phyloP scores from a whole-genome alignment of 331 rosid species.

The Quercus phellos region DNA sequence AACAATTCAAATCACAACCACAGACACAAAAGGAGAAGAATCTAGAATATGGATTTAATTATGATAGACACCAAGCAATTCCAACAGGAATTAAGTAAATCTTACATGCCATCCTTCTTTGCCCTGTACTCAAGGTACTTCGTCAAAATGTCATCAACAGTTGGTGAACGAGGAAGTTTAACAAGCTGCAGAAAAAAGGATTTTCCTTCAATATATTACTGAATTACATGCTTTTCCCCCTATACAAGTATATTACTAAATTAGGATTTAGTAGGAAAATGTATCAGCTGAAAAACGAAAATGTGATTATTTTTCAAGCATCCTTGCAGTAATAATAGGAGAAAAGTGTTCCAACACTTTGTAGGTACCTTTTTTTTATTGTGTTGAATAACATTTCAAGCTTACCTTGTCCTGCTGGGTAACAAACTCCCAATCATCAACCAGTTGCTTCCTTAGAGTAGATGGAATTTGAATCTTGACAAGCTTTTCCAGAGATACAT shows the following conservation, averaged over 20 bases:
- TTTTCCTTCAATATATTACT: constrained; percentile 8
- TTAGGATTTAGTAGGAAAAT: not conserved
- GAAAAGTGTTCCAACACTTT: constrained; percentile 14
- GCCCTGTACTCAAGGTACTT: constrained; percentile 83
- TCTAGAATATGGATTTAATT: constrained; percentile 8
- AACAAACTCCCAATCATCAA: constrained; percentile 88
- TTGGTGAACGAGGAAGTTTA: constrained; percentile 92
- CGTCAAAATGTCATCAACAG: constrained; percentile 82
- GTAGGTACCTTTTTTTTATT: not conserved
- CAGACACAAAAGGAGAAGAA: constrained; percentile 18
- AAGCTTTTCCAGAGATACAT: constrained; percentile 59
- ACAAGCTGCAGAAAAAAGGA: constrained; percentile 60
- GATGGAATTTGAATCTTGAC: constrained; percentile 93
- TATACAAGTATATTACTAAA: constrained; percentile 5
- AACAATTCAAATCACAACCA: not conserved
- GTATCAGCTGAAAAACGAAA: too few species aligned
- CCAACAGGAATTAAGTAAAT: constrained; percentile 7
- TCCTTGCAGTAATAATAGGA: constrained; percentile 6
- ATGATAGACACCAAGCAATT: not conserved
- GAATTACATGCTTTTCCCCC: too few species aligned
- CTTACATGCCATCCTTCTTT: constrained; percentile 92
- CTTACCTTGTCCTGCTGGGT: constrained; percentile 83
- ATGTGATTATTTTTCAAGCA: not conserved
- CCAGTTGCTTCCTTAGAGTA: constrained; percentile 84
- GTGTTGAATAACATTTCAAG: not conserved